Evolutionary conservation across 495 filamentous ascomycete genomes (phyloP).

Genomic region (Penicillium salamii): DNA sequence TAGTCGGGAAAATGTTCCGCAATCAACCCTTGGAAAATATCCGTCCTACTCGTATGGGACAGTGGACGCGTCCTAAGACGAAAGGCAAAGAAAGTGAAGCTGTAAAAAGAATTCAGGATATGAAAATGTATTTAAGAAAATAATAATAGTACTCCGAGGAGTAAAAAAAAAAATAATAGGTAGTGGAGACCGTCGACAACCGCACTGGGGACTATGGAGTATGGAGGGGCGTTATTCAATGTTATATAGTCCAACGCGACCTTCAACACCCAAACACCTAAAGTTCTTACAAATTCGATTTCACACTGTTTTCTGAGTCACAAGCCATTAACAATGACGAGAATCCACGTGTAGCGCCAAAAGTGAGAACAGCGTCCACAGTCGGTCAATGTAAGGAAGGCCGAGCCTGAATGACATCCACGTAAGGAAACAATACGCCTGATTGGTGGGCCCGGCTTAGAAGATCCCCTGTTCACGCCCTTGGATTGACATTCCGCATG

Average conservation of each 20-base stretch:
- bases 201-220: slow-evolving; percentile 10
- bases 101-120: not conserved
- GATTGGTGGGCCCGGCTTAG: slow-evolving; percentile 9
- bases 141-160: slow-evolving; percentile 3
- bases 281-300: not conserved
- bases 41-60: not conserved
- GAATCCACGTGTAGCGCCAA: not conserved
- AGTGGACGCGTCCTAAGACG: not conserved
- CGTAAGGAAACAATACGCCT: not conserved
- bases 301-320: not conserved
- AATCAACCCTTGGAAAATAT: not conserved
- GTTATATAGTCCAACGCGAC: slow-evolving; percentile 7
- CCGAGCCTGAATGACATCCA: slow-evolving; percentile 8
- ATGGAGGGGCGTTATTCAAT: slow-evolving; percentile 13
- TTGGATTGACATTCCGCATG: slow-evolving; percentile 33
- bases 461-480: slow-evolving; percentile 19
- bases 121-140: not conserved
- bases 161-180: slow-evolving; percentile 16
- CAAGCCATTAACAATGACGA: slow-evolving; percentile 6
- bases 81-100: not conserved
- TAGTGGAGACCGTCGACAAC: slow-evolving; percentile 31
- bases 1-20: not conserved
- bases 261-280: not conserved
- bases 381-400: not conserved
- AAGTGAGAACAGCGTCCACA: too few relatives aligned